Conservation (phyloP, 2,329 filamentous ascomycete species). For the Neonectria neomacrospora region DNA sequence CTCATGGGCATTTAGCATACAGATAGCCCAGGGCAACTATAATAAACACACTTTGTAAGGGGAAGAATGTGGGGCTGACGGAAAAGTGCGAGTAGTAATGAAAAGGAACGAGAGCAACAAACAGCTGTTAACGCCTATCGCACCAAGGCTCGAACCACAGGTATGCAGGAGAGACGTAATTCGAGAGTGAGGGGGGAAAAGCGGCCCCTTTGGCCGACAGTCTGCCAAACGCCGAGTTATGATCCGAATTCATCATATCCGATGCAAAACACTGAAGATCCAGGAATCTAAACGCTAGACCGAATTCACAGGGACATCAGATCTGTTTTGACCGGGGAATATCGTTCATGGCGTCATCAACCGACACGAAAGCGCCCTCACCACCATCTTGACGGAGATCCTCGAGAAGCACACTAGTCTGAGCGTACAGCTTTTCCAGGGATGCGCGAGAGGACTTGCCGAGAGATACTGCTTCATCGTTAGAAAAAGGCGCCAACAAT, state of each 20-base stretch:
- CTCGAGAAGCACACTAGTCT: constrained; percentile 87
- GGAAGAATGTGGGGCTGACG: not conserved
- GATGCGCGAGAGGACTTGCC: constrained; percentile 90
- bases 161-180: constrained; percentile 1
- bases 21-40: constrained; percentile 1
- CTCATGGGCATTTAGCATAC: not conserved
- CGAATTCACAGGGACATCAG: constrained; percentile 34
- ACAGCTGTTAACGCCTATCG: constrained; percentile 5
- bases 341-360: constrained; percentile 61
- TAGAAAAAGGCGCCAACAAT: constrained; percentile 26
- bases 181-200: constrained; percentile 10
- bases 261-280: constrained; percentile 25
- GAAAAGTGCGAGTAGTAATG: not conserved
- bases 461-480: constrained; percentile 73
- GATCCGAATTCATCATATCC: constrained; percentile 35
- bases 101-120: not conserved
- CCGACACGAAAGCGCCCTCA: constrained; percentile 81
- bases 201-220: constrained; percentile 7
- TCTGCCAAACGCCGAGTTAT: constrained; percentile 39
- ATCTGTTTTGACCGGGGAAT: constrained; percentile 55
- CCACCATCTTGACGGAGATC: constrained; percentile 83
- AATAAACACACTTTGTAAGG: not conserved
- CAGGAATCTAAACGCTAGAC: constrained; percentile 7
- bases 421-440: constrained; percentile 85
- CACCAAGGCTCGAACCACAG: not conserved